Evolutionary conservation across 2,329 filamentous ascomycete species (phyloP), one percentile per base, ranked within the genome.

Genomic region (Alternaria hordeiaustralica): DNA sequence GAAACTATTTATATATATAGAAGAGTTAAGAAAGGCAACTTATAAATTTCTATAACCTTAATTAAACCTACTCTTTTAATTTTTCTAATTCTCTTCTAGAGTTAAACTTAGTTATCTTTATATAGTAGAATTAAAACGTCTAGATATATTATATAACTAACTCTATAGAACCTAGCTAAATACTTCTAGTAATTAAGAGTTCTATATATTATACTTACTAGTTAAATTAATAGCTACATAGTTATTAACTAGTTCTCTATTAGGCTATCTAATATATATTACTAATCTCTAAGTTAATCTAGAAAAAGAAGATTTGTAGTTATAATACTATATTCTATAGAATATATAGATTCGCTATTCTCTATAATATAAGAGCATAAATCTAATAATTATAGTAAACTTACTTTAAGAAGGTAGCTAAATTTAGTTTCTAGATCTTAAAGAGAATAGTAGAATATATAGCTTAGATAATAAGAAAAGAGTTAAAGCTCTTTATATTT

Each of bases 161-260:
- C 55, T 56, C 11, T 41, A 33, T 9, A 63, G 47, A 50, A 63
- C 61, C 21, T 63, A 26, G 61, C 45, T 63, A 36, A 63, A 63
- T 36, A 81, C 77, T 4, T 84, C 82, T 80, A 69, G 82, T 59
- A 84, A 84, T 58, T 76, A 81, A 59, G 81, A 84, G 61, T 78
- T 82, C 68, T 80, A 79, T 59, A 82, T 82, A 79, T 80, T 78
- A 54, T 84, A 81, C 61, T 80, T 80, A 1, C 71, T 76, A 15
- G 77, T 84, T 20, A 78, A 21, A 45, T 28, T 63, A 21, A 25
- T 59, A 50, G 50, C 21, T 50, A 1, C 18, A 60, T 6, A 13
- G 28, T 50, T 56, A 1, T 23, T 6, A 12, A 51, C 21, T 3
- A 59, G 43, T 4, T 25, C 46, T 5, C 43, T 18, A 26, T 45